Conservation (phyloP, 139 green algal genomes). For the Raphidocelis subcapitata region DNA sequence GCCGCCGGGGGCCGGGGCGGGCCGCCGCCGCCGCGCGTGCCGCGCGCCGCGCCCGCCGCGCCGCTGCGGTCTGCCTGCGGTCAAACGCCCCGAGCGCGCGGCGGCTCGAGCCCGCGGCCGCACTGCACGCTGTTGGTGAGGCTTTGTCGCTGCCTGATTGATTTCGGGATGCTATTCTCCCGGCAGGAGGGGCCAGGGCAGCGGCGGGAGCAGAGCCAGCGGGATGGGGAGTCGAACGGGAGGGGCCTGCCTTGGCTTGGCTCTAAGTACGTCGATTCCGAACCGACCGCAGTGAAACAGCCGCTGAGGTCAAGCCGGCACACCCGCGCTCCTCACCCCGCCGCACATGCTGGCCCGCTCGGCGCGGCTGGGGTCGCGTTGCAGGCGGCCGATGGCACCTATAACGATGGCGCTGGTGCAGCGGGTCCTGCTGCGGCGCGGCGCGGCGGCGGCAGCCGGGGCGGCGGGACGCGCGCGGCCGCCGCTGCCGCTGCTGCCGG, state of each 20-base stretch:
- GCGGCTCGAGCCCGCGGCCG: too few relatives aligned
- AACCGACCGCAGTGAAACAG: background rate
- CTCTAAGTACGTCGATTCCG: too few relatives aligned
- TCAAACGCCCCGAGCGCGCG: too few relatives aligned
- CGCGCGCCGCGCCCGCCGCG: too few relatives aligned
- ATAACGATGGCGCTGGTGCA: too few relatives aligned
- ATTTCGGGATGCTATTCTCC: background rate
- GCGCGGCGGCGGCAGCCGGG: background rate
- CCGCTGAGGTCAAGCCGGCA: background rate
- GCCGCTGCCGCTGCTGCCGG: conserved; percentile 3
- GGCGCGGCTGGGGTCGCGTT: too few relatives aligned
- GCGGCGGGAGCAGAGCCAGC: background rate
- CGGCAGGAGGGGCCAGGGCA: background rate
- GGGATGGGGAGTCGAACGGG: background rate
- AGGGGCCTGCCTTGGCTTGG: too few relatives aligned
- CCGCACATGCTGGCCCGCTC: background rate
- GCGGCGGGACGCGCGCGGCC: background rate
- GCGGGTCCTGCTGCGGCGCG: too few relatives aligned
- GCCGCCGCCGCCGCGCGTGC: background rate
- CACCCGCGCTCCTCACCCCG: background rate
- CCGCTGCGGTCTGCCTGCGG: too few relatives aligned
- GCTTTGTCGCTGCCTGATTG: conserved; percentile 9
- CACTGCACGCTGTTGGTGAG: too few relatives aligned
- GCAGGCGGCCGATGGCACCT: too few relatives aligned
- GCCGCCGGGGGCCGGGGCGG: background rate